Percentiles rank a stretch among this genome's conserved stretches.
Conservation (phyloP, 768 basidiomycete genomes). For the Mrakia blollopis region DNA sequence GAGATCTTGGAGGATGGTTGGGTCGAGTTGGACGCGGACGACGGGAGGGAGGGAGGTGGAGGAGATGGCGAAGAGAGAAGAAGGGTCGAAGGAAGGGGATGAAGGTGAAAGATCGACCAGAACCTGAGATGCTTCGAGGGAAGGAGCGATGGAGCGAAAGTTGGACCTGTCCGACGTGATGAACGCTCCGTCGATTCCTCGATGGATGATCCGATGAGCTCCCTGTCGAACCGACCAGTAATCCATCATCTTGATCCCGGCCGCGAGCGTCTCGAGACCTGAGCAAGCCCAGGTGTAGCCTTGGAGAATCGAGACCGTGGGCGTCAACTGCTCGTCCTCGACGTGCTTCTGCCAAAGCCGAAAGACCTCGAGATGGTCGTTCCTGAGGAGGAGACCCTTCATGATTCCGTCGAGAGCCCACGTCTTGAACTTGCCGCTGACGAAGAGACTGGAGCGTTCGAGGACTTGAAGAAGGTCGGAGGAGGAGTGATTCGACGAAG, state of each 20-base stretch:
- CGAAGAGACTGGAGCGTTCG: neutral
- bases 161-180: too few species aligned
- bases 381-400: neutral
- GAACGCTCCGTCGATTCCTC: too few species aligned
- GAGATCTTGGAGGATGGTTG: neutral
- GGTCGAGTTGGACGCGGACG: slow-evolving; percentile 1
- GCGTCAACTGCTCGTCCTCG: slow-evolving; percentile 5
- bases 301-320: neutral
- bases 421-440: neutral
- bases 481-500: neutral
- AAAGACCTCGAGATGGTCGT: neutral
- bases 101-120: neutral
- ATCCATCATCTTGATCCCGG: slow-evolving; percentile 14
- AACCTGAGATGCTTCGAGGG: neutral
- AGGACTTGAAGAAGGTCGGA: neutral
- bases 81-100: too few species aligned
- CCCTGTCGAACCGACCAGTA: slow-evolving; percentile 11
- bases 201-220: slow-evolving; percentile 4
- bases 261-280: neutral
- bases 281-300: neutral
- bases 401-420: neutral
- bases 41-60: neutral
- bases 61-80: too few species aligned
- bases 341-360: neutral
- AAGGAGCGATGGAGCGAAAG: neutral